Evolutionary conservation across 345 rosid species (phyloP).

Genomic region (Garcia nutans): DNA sequence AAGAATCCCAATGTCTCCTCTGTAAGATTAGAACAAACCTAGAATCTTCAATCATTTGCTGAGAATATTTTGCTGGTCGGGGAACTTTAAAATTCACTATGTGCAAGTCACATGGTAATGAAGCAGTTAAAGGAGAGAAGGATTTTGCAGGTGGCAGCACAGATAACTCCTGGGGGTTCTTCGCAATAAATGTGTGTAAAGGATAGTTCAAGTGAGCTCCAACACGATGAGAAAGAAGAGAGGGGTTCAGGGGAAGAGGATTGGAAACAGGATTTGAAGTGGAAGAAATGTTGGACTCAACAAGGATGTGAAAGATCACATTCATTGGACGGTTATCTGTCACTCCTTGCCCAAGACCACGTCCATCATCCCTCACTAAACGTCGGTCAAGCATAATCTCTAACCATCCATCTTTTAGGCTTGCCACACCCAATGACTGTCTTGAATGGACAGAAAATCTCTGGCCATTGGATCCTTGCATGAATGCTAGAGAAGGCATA

Average conservation of each 20-base stretch:
- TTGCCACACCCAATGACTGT: conserved; percentile 81
- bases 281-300: conserved; percentile 64
- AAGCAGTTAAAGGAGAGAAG: conserved; percentile 67
- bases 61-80: conserved; percentile 66
- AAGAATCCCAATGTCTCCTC: conserved; percentile 74
- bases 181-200: conserved; percentile 68
- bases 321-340: conserved; percentile 81
- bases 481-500: conserved; percentile 90
- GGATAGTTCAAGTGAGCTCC: conserved; percentile 88
- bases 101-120: conserved; percentile 88
- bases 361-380: conserved; percentile 78
- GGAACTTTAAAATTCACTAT: conserved; percentile 85
- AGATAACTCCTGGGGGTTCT: conserved; percentile 66
- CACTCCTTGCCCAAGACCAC: conserved; percentile 99
- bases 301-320: conserved; percentile 67
- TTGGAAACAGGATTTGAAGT: conserved; percentile 42
- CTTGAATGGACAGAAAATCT: conserved; percentile 90
- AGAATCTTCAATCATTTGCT: conserved; percentile 47
- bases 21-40: conserved; percentile 67
- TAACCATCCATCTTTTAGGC: conserved; percentile 81
- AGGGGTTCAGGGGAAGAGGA: conserved; percentile 61
- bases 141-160: conserved; percentile 47
- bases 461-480: conserved; percentile 80
- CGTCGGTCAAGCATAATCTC: conserved; percentile 98
- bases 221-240: conserved; percentile 72